Percentiles rank a stretch among this genome's conserved stretches.
Conservation (phyloP, 148 eudicot species). For the Beta vulgaris region DNA sequence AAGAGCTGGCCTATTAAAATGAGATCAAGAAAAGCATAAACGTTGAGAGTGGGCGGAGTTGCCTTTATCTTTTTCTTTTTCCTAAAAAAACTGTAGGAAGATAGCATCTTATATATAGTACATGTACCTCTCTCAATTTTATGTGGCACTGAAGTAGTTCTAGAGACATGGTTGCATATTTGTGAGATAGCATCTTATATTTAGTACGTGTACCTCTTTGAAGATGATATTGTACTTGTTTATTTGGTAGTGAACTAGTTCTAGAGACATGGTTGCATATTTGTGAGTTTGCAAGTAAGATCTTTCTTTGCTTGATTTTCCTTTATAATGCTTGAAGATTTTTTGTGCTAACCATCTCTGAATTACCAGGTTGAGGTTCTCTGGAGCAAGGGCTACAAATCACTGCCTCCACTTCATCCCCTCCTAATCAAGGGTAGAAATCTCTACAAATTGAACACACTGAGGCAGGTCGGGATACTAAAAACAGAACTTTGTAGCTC, state of each 20-base stretch:
- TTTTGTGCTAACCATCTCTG: constrained; percentile 1
- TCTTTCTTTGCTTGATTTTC: not conserved
- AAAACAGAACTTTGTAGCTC: not conserved
- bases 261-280: not conserved
- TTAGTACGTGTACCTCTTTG: too few relatives aligned
- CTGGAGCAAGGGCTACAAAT: constrained; percentile 83
- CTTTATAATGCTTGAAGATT: not conserved
- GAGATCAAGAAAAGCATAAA: too few relatives aligned
- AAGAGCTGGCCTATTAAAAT: too few relatives aligned
- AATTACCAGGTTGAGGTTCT: constrained; percentile 70
- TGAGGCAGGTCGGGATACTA: constrained; percentile 55
- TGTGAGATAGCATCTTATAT: not conserved
- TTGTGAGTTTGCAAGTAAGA: not conserved
- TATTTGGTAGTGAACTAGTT: not conserved
- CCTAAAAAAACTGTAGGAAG: too few relatives aligned
- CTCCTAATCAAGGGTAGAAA: constrained; percentile 86
- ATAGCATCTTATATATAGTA: not conserved
- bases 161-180: not conserved
- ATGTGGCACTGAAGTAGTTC: not conserved
- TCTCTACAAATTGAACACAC: constrained; percentile 64
- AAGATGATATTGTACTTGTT: not conserved
- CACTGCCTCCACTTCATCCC: constrained; percentile 79
- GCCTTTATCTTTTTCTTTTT: too few relatives aligned
- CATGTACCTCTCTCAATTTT: too few relatives aligned
- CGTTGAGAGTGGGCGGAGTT: too few relatives aligned